Evolutionary conservation across 495 filamentous ascomycete genomes (phyloP).

Genomic region (Chaetomium cochliodes): DNA sequence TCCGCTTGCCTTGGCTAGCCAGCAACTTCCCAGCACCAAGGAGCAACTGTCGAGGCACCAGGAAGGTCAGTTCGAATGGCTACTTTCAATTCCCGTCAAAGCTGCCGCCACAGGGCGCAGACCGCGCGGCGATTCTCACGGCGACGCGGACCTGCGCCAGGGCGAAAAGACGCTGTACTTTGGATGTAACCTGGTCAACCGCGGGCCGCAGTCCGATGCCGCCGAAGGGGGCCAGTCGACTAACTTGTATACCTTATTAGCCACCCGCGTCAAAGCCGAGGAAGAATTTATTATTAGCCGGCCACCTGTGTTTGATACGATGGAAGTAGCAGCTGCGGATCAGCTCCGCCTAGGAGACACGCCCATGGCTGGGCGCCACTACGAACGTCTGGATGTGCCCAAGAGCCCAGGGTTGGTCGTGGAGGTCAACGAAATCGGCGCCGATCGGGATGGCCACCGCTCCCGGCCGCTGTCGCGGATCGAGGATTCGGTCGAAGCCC

Average conservation of each 20-base stretch:
- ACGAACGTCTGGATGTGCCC: not conserved
- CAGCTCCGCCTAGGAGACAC: not conserved
- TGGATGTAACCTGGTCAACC: slow-evolving; percentile 48
- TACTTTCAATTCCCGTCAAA: slow-evolving; percentile 40
- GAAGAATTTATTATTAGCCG: slow-evolving; percentile 19
- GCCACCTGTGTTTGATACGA: not conserved
- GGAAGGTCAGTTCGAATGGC: slow-evolving; percentile 52
- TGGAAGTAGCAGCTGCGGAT: not conserved
- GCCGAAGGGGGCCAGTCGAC: slow-evolving; percentile 14
- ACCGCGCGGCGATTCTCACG: slow-evolving; percentile 22
- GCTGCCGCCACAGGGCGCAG: slow-evolving; percentile 20
- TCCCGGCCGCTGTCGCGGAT: slow-evolving; percentile 53
- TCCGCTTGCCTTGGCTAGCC: slow-evolving; percentile 38
- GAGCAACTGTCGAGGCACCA: slow-evolving; percentile 50
- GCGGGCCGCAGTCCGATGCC: slow-evolving; percentile 25
- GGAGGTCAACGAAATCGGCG: slow-evolving; percentile 4
- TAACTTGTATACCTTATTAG: slow-evolving; percentile 39
- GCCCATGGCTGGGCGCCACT: not conserved
- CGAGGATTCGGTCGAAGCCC: slow-evolving; percentile 65
- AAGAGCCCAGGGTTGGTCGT: not conserved
- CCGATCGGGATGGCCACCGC: slow-evolving; percentile 29
- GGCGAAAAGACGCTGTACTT: slow-evolving; percentile 39
- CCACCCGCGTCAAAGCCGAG: slow-evolving; percentile 34
- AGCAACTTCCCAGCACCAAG: slow-evolving; percentile 36
- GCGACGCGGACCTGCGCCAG: slow-evolving; percentile 22